Evolutionary conservation across 345 rosid genomes (phyloP), one percentile per base, ranked within the genome.

Genomic region (Eutrema heterophyllum): DNA sequence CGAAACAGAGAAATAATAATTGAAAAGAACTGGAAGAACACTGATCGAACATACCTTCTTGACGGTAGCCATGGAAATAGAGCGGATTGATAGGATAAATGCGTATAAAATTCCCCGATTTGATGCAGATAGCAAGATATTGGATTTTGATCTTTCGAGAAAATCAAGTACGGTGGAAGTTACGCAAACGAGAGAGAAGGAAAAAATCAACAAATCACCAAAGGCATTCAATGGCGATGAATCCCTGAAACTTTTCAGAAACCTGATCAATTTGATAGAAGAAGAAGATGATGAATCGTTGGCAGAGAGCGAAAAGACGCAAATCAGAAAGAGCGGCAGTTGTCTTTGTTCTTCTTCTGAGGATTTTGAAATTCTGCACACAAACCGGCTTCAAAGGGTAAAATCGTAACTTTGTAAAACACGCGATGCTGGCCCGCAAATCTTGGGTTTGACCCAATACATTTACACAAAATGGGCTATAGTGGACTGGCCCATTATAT

Each of bases 311-410:
- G 21, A 40, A 59, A 51, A 51, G 68, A 21, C 68, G 68, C 52
- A 27, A 60, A 32, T 44, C 11, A 33, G 69, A 77, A 51, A 71
- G 77, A 66, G 77, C 73, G 81, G 69, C 72, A 78, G 81, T 70
- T 70, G 4, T 26, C 14, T 14, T 30, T 4, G 16, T 21, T 30
- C 53, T 29, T 27, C 36, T 26, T n/a, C 2, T 5, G 36, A 12
- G 0, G 40, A 29, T 56, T 73, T 56, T 74, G 30, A 48, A 74
- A 27, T n/a, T 6, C 15, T 36, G 13, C 44, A 52, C 36, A 30
- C 3, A 16, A 6, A 29, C 2, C 0, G 10, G 12, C 21, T 10
- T 9, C 5, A 4, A 67, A 43, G 68, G 68, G 63, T 41, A 41
- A 32, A 43, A 12, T 0, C 2, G 73, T 67, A 8, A 18, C 41